A percentile compares a stretch with the other conserved stretches of the same genome.
Conservation (phyloP, 2,329 filamentous ascomycete species). For the Raffaelea deltoideospora region DNA sequence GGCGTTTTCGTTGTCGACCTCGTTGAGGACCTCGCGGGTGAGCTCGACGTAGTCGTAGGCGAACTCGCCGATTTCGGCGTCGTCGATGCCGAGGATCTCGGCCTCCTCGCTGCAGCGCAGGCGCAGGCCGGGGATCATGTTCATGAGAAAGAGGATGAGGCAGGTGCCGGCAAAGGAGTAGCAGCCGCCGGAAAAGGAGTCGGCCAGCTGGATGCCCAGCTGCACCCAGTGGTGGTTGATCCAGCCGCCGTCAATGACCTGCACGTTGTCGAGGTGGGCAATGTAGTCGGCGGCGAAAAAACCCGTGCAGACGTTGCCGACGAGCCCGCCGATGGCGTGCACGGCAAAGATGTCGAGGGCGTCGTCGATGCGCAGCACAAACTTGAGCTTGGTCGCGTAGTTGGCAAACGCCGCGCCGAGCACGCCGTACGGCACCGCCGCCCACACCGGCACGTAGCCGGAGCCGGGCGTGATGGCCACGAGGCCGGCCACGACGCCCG, state of each 20-base stretch:
- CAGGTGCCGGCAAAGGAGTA: conserved; percentile 71
- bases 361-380: conserved; percentile 65
- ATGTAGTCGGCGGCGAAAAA: conserved; percentile 80
- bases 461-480: conserved; percentile 83
- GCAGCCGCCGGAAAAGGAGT: conserved; percentile 57
- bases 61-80: conserved; percentile 84
- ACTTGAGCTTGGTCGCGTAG: conserved; percentile 85
- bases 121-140: conserved; percentile 59
- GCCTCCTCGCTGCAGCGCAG: conserved; percentile 64
- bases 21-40: conserved; percentile 32
- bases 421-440: conserved; percentile 64
- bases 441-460: conserved; percentile 71
- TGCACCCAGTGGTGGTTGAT: conserved; percentile 73
- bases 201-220: conserved; percentile 69
- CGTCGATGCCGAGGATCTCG: conserved; percentile 74
- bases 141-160: conserved; percentile 66
- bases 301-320: conserved; percentile 65
- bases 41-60: conserved; percentile 92
- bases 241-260: conserved; percentile 61
- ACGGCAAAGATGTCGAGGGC: conserved; percentile 81
- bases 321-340: conserved; percentile 61
- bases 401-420: conserved; percentile 67
- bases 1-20: conserved; percentile 8
- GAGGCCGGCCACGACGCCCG: conserved; percentile 72
- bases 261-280: conserved; percentile 59